phyloP scores from a whole-genome alignment of 768 basidiomycete genomes.

The Rossbeevera mucosa region DNA sequence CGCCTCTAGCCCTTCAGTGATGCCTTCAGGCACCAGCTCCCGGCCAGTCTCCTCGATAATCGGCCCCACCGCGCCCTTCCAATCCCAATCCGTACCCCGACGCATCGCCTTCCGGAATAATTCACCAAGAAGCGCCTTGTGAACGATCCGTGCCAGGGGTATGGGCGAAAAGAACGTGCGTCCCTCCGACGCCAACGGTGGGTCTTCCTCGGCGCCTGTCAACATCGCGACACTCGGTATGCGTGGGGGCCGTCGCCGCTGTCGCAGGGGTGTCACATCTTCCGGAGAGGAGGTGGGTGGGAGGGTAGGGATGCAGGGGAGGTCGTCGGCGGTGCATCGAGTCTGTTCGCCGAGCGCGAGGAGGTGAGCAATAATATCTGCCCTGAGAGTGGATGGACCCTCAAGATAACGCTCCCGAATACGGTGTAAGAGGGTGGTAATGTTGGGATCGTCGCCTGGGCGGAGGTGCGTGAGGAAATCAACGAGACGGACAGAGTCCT shows the following conservation, averaged over 20 bases:
- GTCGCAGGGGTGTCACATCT: neutral
- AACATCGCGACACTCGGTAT: conserved; percentile 18
- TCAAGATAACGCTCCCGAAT: conserved; percentile 3
- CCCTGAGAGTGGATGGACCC: conserved; percentile 9
- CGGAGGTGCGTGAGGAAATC: conserved; percentile 23
- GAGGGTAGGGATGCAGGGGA: neutral
- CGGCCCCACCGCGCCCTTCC: conserved; percentile 11
- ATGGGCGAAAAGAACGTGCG: conserved; percentile 15
- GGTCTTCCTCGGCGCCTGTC: conserved; percentile 4
- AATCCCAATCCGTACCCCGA: conserved; percentile 20
- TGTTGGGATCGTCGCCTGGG: conserved; percentile 17
- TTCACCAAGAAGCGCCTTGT: conserved; percentile 16
- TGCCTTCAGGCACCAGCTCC: conserved; percentile 18
- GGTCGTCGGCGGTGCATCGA: conserved; percentile 1
- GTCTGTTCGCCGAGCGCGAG: conserved; percentile 13
- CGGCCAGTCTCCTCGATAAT: conserved; percentile 17
- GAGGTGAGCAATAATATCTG: conserved; percentile 19
- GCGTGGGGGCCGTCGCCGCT: neutral
- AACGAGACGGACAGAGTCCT: conserved; percentile 15
- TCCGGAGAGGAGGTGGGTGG: neutral
- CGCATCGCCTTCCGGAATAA: conserved; percentile 21
- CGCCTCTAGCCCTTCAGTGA: neutral
- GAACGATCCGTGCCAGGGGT: conserved; percentile 22
- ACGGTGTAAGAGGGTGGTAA: conserved; percentile 12
- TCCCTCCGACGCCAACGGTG: neutral